Evolutionary conservation across 257 asterid genomes (phyloP).

Genomic region (Solanum virginianum): DNA sequence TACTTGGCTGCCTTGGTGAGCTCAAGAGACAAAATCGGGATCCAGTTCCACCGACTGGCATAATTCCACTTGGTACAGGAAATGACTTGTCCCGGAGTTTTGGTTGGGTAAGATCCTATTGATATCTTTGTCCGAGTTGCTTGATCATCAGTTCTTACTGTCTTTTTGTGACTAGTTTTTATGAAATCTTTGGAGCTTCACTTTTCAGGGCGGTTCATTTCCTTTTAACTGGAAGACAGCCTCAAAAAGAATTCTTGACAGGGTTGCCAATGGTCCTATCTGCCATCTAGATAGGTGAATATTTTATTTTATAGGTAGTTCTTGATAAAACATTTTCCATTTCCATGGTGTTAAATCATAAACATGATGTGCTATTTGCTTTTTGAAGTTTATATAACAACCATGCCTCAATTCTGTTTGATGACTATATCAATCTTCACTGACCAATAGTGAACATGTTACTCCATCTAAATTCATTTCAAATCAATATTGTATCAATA

Average conservation of each 20-base stretch:
- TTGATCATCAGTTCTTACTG: not conserved
- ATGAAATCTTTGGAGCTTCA: slow-evolving; percentile 2
- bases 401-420: not conserved
- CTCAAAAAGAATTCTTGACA: slow-evolving; percentile 74
- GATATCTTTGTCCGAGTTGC: not conserved
- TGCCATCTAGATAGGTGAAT: slow-evolving; percentile 66
- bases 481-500: not conserved
- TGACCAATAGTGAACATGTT: not conserved
- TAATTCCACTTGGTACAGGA: slow-evolving; percentile 97
- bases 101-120: slow-evolving; percentile 66
- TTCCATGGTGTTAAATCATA: not conserved
- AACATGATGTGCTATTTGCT: not conserved
- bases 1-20: slow-evolving; percentile 91
- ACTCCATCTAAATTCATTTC: not conserved
- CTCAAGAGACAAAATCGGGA: slow-evolving; percentile 45
- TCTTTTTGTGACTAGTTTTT: not conserved
- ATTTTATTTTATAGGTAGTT: slow-evolving; percentile 1
- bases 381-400: not conserved
- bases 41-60: slow-evolving; percentile 78
- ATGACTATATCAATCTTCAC: not conserved
- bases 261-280: slow-evolving; percentile 41
- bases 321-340: not conserved
- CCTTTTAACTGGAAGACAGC: slow-evolving; percentile 93
- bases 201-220: slow-evolving; percentile 81
- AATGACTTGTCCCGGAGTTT: slow-evolving; percentile 94